Base-by-base conservation (phyloP, 192 early-diverging fungal species). In the Chytriomyces hyalinus region DNA sequence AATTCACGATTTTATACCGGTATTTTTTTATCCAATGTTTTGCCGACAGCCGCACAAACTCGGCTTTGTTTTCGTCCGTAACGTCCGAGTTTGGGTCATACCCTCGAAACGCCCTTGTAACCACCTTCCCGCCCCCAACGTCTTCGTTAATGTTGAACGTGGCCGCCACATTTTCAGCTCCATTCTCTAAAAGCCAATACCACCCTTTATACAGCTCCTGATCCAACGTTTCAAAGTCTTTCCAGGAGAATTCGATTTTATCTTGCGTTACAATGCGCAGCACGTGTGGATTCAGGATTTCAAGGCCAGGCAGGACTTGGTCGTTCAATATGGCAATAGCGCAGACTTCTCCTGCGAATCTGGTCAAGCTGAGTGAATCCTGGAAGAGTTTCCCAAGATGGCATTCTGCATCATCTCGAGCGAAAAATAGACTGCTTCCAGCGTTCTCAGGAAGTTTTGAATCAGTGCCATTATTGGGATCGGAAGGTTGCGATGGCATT, bases 141-240 rank as follows among this genome's bases (percentile, higher is more conserved):
- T 36, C 49, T 26, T 15, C 67, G 8, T 17, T 62, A 10, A 73
- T 15, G 11, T 44, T 49, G 1, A 49, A 36, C 7, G 59, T 45
- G 17, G n/a, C 44, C 8, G 6, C n/a, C 43, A 49, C 59, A n/a
- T 43, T 9, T 28, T 20, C 51, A 15, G 44, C 60, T 15, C 36
- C 7, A 50, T 11, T 24, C 15, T 61, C 28, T 24, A 63, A 45
- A 26, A 73, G 9, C 71, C 71, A 73, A 43, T 73, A 44, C 71
- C 71, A 73, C 5, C 71, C 49, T 26, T 73, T 73, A n/a, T 24
- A 73, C 7, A 73, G 7, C 26, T 28, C 53, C 8, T 9, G 13
- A 47, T 73, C 71, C 36, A 73, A 22, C 11, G 71, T 63, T 28
- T 73, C 71, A 62, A 73, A 73, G 46, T 73, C 71, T 9, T 28